Conservation (phyloP, 2,329 filamentous ascomycete genomes). For the Rhinocladiella mackenziei region DNA sequence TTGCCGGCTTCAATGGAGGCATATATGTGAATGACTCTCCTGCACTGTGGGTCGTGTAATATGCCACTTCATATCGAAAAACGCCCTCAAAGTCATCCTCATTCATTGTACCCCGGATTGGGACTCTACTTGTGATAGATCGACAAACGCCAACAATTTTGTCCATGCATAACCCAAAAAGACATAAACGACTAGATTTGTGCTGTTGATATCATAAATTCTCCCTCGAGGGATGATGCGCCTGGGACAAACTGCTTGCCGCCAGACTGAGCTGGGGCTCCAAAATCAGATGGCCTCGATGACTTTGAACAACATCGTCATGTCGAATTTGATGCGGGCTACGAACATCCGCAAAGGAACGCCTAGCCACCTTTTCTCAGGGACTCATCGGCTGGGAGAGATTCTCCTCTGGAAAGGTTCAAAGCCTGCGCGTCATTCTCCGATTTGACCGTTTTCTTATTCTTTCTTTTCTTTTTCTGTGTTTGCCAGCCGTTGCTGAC, state of each 20-base stretch:
- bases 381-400: constrained; percentile 42
- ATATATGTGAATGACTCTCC: constrained; percentile 7
- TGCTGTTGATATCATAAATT: constrained; percentile 24
- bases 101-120: constrained; percentile 7
- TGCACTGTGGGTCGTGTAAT: not conserved
- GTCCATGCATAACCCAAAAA: constrained; percentile 26
- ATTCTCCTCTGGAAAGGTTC: constrained; percentile 35
- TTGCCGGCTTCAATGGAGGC: constrained; percentile 1
- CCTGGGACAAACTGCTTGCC: not conserved
- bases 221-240: constrained; percentile 1
- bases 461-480: constrained; percentile 40
- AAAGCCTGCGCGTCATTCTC: constrained; percentile 33
- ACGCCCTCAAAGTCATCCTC: constrained; percentile 10
- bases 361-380: constrained; percentile 45
- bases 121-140: constrained; percentile 15
- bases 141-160: constrained; percentile 25
- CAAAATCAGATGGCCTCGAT: not conserved
- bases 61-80: constrained; percentile 1
- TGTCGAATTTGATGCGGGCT: constrained; percentile 3
- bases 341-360: constrained; percentile 21
- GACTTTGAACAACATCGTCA: not conserved
- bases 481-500: constrained; percentile 39
- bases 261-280: not conserved
- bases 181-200: constrained; percentile 25
- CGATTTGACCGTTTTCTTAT: constrained; percentile 40